Evolutionary conservation across 2,329 filamentous ascomycete species (phyloP).

Genomic region (Didymella sp.): DNA sequence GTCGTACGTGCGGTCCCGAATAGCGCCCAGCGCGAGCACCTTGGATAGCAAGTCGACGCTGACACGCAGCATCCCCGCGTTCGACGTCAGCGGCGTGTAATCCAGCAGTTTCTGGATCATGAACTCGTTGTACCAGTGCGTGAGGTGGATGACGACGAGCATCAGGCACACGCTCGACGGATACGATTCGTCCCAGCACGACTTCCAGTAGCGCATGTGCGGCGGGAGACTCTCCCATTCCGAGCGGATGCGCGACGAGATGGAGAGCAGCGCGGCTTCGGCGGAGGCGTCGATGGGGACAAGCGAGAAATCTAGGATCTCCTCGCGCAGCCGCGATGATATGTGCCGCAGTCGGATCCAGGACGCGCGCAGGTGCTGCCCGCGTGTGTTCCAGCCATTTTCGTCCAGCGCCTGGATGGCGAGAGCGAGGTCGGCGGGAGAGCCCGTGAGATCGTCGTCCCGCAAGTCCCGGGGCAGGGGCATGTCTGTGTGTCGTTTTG

Average conservation of each 20-base stretch:
- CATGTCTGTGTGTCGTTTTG: slow-evolving; percentile 41
- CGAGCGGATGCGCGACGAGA: slow-evolving; percentile 37
- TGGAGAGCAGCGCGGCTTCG: slow-evolving; percentile 36
- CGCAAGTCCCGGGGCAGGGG: slow-evolving; percentile 41
- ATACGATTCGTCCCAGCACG: slow-evolving; percentile 38
- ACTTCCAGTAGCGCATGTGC: slow-evolving; percentile 41
- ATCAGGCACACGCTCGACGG: slow-evolving; percentile 42
- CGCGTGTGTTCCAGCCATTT: slow-evolving; percentile 52
- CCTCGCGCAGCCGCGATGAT: slow-evolving; percentile 39
- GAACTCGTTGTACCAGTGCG: slow-evolving; percentile 47
- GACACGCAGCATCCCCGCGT: slow-evolving; percentile 35
- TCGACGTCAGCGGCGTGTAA: slow-evolving; percentile 32
- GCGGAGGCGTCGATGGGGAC: slow-evolving; percentile 31
- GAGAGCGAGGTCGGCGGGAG: slow-evolving; percentile 22
- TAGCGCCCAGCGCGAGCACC: slow-evolving; percentile 35
- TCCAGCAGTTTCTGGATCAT: slow-evolving; percentile 46
- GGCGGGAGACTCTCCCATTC: slow-evolving; percentile 38
- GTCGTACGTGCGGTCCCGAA: slow-evolving; percentile 44
- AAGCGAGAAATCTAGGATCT: slow-evolving; percentile 42
- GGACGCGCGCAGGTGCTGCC: slow-evolving; percentile 33
- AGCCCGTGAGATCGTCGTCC: slow-evolving; percentile 36
- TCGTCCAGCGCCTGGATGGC: slow-evolving; percentile 34
- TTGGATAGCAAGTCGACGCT: slow-evolving; percentile 38
- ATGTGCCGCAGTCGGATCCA: slow-evolving; percentile 41
- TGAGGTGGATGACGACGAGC: slow-evolving; percentile 43